phyloP scores from a whole-genome alignment of 768 basidiomycete genomes.

The Calocybe indica region DNA sequence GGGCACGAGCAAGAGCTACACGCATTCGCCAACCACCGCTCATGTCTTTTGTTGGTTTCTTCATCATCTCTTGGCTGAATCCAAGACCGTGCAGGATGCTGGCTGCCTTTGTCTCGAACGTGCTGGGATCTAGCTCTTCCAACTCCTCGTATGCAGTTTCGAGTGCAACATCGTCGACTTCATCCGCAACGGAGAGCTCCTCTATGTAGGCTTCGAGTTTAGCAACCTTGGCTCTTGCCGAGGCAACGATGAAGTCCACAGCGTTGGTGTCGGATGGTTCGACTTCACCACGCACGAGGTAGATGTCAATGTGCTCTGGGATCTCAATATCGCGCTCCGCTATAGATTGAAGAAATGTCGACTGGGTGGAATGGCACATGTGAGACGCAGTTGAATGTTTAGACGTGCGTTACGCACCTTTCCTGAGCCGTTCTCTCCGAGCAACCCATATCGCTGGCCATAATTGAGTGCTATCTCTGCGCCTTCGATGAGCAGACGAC shows the following conservation, averaged over 20 bases:
- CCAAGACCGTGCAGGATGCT: constrained; percentile 98
- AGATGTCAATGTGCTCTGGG: constrained; percentile 94
- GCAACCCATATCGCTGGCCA: constrained; percentile 88
- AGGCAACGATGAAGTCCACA: constrained; percentile 93
- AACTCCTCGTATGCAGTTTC: constrained; percentile 92
- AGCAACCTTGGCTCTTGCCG: constrained; percentile 90
- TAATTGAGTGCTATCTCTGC: constrained; percentile 68
- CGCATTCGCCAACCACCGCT: constrained; percentile 99
- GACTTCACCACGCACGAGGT: constrained; percentile 93
- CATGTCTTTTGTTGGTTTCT: constrained; percentile 97
- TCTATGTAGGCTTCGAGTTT: constrained; percentile 91
- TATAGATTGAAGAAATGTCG: constrained; percentile 93
- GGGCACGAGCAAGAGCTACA: constrained; percentile 90
- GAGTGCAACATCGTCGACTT: constrained; percentile 82
- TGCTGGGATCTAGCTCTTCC: constrained; percentile 92
- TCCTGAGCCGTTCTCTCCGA: constrained; percentile 98
- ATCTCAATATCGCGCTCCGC: constrained; percentile 95
- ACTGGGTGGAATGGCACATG: constrained; percentile 38
- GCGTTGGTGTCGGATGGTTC: constrained; percentile 95
- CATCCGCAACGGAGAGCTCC: constrained; percentile 84
- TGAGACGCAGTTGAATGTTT: neutral
- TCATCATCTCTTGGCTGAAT: constrained; percentile 89
- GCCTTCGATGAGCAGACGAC: constrained; percentile 69
- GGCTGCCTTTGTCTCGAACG: constrained; percentile 94
- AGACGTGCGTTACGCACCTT: constrained; percentile 54